Evolutionary conservation across 192 early-diverging fungal species (phyloP), one percentile per base, ranked within the genome.

Genomic region (Rhizoclosmatium globosum): DNA sequence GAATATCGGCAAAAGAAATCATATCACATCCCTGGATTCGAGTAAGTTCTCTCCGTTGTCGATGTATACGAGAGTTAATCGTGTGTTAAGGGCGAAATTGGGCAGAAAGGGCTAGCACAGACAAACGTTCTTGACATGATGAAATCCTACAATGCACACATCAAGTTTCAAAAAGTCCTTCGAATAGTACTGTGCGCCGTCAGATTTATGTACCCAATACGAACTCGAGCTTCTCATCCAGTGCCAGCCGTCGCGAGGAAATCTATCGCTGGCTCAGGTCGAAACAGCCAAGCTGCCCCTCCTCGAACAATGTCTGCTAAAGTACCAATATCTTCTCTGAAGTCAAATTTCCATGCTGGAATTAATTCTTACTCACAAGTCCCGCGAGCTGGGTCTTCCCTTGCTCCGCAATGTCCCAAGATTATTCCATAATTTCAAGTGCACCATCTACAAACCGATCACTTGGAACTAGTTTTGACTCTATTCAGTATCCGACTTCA

Each of bases 1-100:
- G 87, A 45, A 89, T 89, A 23, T 83, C 80, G 21, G 87, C 87
- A 11, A 64, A 79, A 62, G 87, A 89, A 60, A 85, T 89, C 17
- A 47, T 84, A 17, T 64, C 53, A 47, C 87, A 89, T 67, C 87
- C 87, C 0, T 89, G 87, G 87, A 72, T 88, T 42, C 65, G 47
- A 53, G 87, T 87, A 78, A 46, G 44, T 15, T 53, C 50, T 53
- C 0, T 13, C 17, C 50, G 50, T 17, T 31, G 31, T 9, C 53
- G 80, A n/a, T 13, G 43, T 46, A 43, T 13, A 11, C 19, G 6
- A 2, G 0, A 31, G 31, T 74, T 7, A n/a, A 47, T 44, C 58
- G 44, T 43, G 7, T 31, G 6, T 17, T 3, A 42, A 68, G 67
- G 67, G 67, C 2, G 70, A 53, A 43, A 58, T 38, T 57, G 31